These are phyloP conservation scores for Fusarium tupiense DNA, from an alignment of 2,329 filamentous ascomycete species.

Conservation along the genomic window DNA sequence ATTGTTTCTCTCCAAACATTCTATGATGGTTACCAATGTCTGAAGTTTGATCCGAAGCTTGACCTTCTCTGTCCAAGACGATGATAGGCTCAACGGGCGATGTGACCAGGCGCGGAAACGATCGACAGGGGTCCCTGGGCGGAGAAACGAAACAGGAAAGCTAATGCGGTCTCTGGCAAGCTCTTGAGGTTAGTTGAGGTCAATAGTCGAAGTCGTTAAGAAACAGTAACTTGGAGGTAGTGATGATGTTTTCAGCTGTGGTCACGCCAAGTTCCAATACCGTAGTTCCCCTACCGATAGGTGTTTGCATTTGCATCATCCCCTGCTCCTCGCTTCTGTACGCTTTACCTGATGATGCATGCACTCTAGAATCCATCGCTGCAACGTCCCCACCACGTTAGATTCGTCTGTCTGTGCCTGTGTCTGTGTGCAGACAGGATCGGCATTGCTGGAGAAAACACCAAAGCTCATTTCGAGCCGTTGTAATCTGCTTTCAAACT, in stretches of 20 bases:
- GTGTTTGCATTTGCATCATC: neutral
- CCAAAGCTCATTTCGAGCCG: neutral
- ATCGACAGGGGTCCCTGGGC: conserved; percentile 35
- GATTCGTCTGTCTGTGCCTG: neutral
- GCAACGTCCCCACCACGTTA: neutral
- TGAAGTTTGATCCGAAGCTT: conserved; percentile 17
- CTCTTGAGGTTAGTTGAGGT: neutral
- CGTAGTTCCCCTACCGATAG: neutral
- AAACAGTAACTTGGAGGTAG: neutral
- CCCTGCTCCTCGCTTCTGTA: conserved; percentile 27
- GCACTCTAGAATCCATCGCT: conserved; percentile 17
- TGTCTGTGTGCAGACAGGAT: neutral
- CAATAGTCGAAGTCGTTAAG: conserved; percentile 7
- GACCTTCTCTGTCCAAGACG: conserved; percentile 11
- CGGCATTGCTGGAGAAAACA: neutral
- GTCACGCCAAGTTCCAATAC: neutral
- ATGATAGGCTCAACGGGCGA: conserved; percentile 19
- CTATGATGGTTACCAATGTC: neutral
- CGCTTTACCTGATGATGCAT: conserved; percentile 20
- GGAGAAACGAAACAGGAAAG: conserved; percentile 40
- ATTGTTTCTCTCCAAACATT: neutral
- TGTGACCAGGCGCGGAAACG: conserved; percentile 30
- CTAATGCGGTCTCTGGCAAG: conserved; percentile 12
- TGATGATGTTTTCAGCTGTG: conserved; percentile 11
- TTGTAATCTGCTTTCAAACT: conserved; percentile 7